These are phyloP conservation scores for Rhododendron mucronatum DNA, from an alignment of 148 eudicot species.

Conservation along the genomic window DNA sequence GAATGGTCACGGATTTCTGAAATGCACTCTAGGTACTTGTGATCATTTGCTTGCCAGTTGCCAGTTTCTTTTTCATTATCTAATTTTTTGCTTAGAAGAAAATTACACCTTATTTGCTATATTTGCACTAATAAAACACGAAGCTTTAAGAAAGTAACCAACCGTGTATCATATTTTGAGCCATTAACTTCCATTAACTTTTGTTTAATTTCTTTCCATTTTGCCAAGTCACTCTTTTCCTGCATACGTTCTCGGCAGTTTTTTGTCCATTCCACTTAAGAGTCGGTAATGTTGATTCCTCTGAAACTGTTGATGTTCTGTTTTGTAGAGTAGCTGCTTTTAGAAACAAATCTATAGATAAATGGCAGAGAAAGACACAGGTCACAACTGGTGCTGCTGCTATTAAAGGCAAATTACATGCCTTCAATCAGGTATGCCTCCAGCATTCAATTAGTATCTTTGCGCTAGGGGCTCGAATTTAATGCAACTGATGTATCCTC, in stretches of 20 bases:
- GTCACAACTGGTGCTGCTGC: conserved; percentile 93
- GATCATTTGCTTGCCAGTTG: conserved; percentile 2
- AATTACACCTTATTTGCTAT: neutral
- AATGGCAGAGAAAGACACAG: conserved; percentile 97
- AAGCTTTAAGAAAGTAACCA: neutral
- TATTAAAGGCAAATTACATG: conserved; percentile 67
- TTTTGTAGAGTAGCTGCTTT: conserved; percentile 56
- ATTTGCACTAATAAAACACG: neutral
- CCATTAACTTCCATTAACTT: neutral
- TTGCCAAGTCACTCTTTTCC: neutral
- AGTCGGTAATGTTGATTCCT: neutral
- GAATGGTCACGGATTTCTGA: conserved; percentile 67
- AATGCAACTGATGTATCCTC: conserved; percentile 1
- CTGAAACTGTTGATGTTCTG: neutral
- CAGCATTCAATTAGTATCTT: neutral
- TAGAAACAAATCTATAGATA: conserved; percentile 78
- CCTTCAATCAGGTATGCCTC: conserved; percentile 78
- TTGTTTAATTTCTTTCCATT: neutral
- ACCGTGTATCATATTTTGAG: neutral
- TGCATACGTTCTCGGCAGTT: neutral
- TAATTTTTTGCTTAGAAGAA: neutral
- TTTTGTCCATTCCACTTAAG: neutral
- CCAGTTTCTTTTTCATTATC: neutral
- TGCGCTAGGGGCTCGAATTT: neutral
- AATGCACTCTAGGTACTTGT: conserved; percentile 68